Evolutionary conservation across 1,284 basidiomycete genomes (phyloP).

Genomic region (Ustilago bromivora): DNA sequence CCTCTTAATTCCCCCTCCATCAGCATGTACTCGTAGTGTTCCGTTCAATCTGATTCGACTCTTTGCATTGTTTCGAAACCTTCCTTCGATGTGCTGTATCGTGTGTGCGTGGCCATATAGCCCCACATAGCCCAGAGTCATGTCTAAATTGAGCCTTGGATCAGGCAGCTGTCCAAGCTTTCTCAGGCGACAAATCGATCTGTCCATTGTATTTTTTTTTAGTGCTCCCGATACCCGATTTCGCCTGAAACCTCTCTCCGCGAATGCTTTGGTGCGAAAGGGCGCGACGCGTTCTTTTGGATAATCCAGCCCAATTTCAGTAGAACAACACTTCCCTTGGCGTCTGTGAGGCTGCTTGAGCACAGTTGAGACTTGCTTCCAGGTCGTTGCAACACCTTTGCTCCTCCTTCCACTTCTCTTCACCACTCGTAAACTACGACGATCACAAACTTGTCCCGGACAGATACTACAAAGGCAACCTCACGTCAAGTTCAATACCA

Average conservation of each 20-base stretch:
- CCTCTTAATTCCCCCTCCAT: constrained; percentile 35
- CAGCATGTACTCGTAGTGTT: constrained; percentile 49
- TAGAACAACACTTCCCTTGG: constrained; percentile 29
- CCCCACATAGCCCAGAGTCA: too few species aligned
- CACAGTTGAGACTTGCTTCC: neutral
- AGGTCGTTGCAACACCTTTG: neutral
- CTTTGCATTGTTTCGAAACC: constrained; percentile 31
- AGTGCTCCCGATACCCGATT: neutral
- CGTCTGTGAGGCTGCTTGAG: neutral
- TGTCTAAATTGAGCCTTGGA: neutral
- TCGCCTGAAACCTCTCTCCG: neutral
- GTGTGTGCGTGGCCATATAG: too few species aligned
- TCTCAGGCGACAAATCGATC: too few species aligned
- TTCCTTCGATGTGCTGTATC: neutral
- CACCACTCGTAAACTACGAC: neutral
- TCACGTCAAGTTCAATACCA: neutral
- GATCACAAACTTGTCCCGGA: neutral
- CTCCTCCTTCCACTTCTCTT: neutral
- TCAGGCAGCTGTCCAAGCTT: too few species aligned
- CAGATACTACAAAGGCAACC: neutral
- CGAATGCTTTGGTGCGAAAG: neutral
- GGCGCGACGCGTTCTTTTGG: constrained; percentile 36
- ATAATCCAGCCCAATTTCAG: neutral
- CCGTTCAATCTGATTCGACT: constrained; percentile 44
- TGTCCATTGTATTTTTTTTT: too few species aligned